Conservation (phyloP, 768 basidiomycete species). For the Serendipita sp. region DNA sequence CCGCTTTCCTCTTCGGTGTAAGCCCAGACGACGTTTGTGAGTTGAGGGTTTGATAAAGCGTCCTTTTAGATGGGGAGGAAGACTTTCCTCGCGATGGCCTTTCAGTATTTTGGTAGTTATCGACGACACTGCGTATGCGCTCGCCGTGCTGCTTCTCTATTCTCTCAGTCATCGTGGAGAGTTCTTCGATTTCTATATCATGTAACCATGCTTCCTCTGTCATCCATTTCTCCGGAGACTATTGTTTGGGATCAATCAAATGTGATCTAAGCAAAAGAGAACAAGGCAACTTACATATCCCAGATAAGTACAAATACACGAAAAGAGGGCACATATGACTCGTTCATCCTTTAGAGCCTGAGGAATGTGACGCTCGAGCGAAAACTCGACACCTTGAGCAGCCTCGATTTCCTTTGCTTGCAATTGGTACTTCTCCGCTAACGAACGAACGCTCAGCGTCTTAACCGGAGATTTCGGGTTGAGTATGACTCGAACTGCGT, state of each 20-base stretch:
- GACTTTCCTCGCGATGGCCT: background rate
- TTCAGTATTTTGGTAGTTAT: background rate
- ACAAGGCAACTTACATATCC: background rate
- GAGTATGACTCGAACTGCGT: background rate
- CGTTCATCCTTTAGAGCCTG: background rate
- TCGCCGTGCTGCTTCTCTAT: background rate
- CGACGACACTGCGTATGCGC: background rate
- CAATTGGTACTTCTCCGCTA: background rate
- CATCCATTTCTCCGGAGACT: background rate
- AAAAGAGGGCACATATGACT: background rate
- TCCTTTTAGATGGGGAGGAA: background rate
- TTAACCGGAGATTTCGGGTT: background rate
- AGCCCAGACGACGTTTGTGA: background rate
- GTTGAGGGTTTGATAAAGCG: background rate
- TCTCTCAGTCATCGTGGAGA: background rate
- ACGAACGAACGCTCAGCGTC: background rate
- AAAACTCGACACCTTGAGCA: background rate
- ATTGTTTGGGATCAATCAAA: background rate
- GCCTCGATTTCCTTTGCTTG: background rate
- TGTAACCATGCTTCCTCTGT: background rate
- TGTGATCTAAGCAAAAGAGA: background rate
- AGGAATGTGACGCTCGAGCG: background rate
- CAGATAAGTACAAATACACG: background rate
- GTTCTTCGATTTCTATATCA: background rate
- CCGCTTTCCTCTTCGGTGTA: background rate